These are phyloP conservation scores for Symbiodinium pilosum DNA, from an alignment of 73 alveolate genomes.

Conservation along the genomic window DNA sequence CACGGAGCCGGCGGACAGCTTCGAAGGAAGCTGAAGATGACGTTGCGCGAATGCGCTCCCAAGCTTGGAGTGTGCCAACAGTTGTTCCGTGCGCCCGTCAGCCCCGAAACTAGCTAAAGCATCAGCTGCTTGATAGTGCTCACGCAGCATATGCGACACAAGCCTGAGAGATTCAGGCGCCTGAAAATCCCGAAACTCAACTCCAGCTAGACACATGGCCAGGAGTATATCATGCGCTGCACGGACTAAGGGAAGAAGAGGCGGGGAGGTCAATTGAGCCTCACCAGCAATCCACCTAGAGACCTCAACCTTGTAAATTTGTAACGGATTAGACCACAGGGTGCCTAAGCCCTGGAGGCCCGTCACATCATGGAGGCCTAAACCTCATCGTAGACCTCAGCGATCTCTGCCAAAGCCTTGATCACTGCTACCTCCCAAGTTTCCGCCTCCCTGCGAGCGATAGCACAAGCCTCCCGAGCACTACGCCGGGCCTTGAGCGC, in stretches of 20 bases:
- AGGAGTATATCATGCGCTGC: no score
- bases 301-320: no score
- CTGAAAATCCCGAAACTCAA: no score
- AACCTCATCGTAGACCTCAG: not conserved
- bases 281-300: no score
- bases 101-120: no score
- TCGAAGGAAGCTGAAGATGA: not conserved
- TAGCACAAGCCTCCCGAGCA: not conserved
- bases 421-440: not conserved
- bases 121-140: no score
- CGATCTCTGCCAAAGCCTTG: not conserved
- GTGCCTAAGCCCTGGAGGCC: not conserved
- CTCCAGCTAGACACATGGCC: no score
- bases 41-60: slow-evolving; percentile 22
- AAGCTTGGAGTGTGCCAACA: not conserved
- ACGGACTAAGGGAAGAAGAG: no score
- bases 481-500: not conserved
- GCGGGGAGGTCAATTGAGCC: no score
- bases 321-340: not conserved
- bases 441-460: not conserved
- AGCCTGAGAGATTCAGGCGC: no score
- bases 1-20: not conserved
- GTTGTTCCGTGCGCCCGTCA: no score
- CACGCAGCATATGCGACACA: no score
- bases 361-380: not conserved